phyloP scores from a whole-genome alignment of 495 filamentous ascomycete genomes.

The Hamigera avellanea region DNA sequence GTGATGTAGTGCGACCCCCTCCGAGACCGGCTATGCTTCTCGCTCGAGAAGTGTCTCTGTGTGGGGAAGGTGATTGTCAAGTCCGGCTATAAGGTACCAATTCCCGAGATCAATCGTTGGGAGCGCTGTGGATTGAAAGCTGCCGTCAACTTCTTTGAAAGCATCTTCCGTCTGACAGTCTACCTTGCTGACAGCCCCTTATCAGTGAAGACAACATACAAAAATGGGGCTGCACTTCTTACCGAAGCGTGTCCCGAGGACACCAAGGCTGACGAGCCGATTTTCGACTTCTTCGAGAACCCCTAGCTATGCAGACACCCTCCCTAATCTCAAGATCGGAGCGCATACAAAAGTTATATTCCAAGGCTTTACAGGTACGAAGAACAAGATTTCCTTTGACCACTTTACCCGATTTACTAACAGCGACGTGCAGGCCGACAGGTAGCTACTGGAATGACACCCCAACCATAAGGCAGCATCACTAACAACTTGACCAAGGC shows the following conservation, averaged over 20 bases:
- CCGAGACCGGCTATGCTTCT: constrained; percentile 11
- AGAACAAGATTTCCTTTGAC: background rate
- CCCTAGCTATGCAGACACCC: constrained; percentile 48
- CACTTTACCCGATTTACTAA: constrained; percentile 5
- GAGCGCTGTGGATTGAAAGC: no score
- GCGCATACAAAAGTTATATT: constrained; percentile 72
- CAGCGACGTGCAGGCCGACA: constrained; percentile 21
- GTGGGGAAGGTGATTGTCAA: no score
- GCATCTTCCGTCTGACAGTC: no score
- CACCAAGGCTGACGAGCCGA: constrained; percentile 4
- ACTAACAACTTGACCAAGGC: constrained; percentile 31
- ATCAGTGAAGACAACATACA: no score
- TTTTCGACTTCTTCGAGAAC: constrained; percentile 31
- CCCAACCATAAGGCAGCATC: background rate
- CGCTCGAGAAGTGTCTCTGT: no score
- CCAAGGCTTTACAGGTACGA: constrained; percentile 74
- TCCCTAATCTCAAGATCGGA: constrained; percentile 67
- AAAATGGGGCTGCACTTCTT: constrained; percentile 5
- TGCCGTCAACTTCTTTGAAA: no score
- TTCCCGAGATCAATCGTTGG: no score
- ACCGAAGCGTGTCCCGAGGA: constrained; percentile 7
- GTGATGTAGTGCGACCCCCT: background rate
- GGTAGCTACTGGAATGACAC: constrained; percentile 6
- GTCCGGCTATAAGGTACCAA: no score
- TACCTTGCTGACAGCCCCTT: no score